These are phyloP conservation scores for Mrakia hoshinonis DNA, from an alignment of 768 basidiomycete genomes.

Conservation along the genomic window DNA sequence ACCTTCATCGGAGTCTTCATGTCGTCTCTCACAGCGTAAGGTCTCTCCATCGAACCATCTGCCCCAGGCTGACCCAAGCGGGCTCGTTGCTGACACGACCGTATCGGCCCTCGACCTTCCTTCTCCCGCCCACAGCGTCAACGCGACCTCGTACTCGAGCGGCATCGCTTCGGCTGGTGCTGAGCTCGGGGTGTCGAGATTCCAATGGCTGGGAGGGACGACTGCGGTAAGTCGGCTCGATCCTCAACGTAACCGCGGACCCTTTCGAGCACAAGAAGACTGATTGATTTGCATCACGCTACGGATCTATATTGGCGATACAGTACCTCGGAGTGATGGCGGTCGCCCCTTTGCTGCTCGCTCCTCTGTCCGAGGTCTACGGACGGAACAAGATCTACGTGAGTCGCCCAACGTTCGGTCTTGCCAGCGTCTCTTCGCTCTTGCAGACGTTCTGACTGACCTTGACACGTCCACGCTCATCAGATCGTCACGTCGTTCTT, in stretches of 20 bases:
- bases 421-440: no score
- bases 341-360: constrained; percentile 36
- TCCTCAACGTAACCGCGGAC: no score
- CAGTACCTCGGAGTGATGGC: constrained; percentile 32
- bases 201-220: constrained; percentile 10
- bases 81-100: neutral
- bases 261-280: no score
- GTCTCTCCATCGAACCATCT: constrained; percentile 21
- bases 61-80: neutral
- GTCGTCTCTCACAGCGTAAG: constrained; percentile 30
- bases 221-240: constrained; percentile 11
- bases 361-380: constrained; percentile 35
- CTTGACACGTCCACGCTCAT: no score
- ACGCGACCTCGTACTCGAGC: constrained; percentile 18
- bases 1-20: constrained; percentile 32
- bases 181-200: neutral
- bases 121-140: no score
- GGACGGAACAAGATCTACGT: constrained; percentile 38
- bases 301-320: no score
- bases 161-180: constrained; percentile 4
- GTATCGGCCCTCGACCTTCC: no score
- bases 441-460: no score
- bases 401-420: no score
- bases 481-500: constrained; percentile 27
- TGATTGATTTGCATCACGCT: no score